Evolutionary conservation across 768 basidiomycete genomes (phyloP), one percentile per base, ranked within the genome.

Genomic region (Macrolepiota dolichaula): DNA sequence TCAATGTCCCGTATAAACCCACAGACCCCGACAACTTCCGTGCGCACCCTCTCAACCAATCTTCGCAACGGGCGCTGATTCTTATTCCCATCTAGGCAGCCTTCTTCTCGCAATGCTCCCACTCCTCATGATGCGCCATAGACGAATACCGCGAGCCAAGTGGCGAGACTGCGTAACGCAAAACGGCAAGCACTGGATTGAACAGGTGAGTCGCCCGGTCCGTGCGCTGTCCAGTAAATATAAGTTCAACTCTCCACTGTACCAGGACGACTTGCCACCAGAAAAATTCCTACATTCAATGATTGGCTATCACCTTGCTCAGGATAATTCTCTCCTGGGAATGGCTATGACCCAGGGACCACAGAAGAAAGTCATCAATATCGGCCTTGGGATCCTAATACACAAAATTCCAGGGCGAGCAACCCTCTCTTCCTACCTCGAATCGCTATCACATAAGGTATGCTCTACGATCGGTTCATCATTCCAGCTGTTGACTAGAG

Each of bases 261-360:
- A 79, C 81, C 1, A 79, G 24, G 84, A 88, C 63, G 81, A 81
- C 65, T 82, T 87, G 75, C 78, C 84, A 1, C 83, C 86, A 42
- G 85, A 86, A 66, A 83, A 84, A 68, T 85, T 84, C 54, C 76
- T 86, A n/a, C 83, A 85, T 24, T 88, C 89, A 0, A 88, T 87
- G 83, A 92, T 92, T 60, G 90, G 90, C 7, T 92, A 92, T 66
- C 88, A 90, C 62, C 82, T 90, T 51, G 79, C 85, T 1, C 86
- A 80, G 64, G 84, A 87, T 62, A 82, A 82, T 59, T 88, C 87
- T 11, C 71, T 92, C 6, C 85, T 90, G 57, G 89, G 87, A n/a
- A 91, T 92, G 88, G 85, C 88, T 40, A 91, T 94, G 83, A 89
- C 89, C 1, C 91, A 93, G 66, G 92, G 92, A 2, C 79, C 81